Evolutionary conservation across 805 yeast species (phyloP), one percentile per base, ranked within the genome.

Genomic region (Saccharomycopsis malanga): DNA sequence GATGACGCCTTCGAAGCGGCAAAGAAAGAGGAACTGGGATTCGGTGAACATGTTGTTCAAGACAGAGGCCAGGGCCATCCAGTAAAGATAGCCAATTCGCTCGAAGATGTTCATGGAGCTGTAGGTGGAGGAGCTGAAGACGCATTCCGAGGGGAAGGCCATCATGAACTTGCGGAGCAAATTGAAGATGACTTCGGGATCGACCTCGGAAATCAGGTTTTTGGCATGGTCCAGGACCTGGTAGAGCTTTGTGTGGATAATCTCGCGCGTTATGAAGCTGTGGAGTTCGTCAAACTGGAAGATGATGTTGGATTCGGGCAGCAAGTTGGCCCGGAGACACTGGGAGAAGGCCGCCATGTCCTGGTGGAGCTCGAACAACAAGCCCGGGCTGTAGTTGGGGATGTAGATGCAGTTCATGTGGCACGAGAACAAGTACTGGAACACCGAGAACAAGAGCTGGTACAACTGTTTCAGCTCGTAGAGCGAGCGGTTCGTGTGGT

Each of bases 1-100:
- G 21, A 45, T 34, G 9, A 34, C 23, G 12, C 45, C 39, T 21
- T 45, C 49, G 34, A 45, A 45, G n/a, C 49, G 27, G 20, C 40
- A 27, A 32, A 45, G 22, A 24, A 45, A 45, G 17, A 45, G 18
- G 20, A 39, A 45, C 7, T 20, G 14, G 17, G 18, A 10, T 15
- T 45, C 49, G 15, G 14, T 24, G 46, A 45, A 45, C 15, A 45
- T 14, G 20, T 6, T 24, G 14, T 40, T 40, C 18, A 45, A 20
- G n/a, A 45, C 40, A 27, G 49, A 45, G 12, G 40, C 23, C 4
- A 20, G 5, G 6, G 49, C 39, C 15, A 24, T 12, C 39, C 39
- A 45, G 24, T 45, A 45, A 3, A 46, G 10, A 15, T 12, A 17
- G 12, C 27, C 36, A 7, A 46, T 25, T 36, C 36, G 24, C n/a